phyloP scores from a whole-genome alignment of 2,329 filamentous ascomycete genomes.

The Epichloe bromicola region DNA sequence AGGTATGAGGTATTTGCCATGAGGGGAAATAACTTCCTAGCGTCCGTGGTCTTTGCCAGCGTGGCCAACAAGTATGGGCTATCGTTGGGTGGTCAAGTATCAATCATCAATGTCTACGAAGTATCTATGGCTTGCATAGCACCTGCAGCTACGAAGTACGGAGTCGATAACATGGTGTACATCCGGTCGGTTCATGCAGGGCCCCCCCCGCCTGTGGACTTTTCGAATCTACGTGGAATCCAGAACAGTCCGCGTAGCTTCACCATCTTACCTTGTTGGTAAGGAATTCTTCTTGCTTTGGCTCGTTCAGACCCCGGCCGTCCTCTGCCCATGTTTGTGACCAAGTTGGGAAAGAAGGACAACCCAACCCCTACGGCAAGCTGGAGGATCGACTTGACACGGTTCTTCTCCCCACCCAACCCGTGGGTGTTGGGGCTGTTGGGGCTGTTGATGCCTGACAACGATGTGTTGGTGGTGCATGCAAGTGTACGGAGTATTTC shows the following conservation, averaged over 20 bases:
- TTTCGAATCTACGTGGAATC: background rate
- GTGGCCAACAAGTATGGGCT: background rate
- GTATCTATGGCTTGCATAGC: slow-evolving; percentile 12
- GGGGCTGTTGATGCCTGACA: slow-evolving; percentile 1
- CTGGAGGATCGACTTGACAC: too few relatives aligned
- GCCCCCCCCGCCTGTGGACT: background rate
- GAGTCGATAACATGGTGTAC: background rate
- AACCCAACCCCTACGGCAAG: too few relatives aligned
- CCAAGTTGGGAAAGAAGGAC: background rate
- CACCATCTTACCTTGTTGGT: background rate
- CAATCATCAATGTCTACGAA: background rate
- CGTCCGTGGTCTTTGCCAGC: background rate
- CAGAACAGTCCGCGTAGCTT: background rate
- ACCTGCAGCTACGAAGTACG: slow-evolving; percentile 5
- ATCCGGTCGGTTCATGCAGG: slow-evolving; percentile 9
- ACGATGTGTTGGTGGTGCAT: slow-evolving; percentile 2
- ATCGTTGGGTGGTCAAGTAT: too few relatives aligned
- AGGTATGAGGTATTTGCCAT: background rate
- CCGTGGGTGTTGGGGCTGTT: background rate
- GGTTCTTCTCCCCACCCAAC: background rate
- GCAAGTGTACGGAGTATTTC: background rate
- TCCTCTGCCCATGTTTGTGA: background rate
- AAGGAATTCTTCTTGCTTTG: background rate
- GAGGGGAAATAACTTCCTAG: background rate
- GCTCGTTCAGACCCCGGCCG: background rate